phyloP scores from a whole-genome alignment of 805 yeast genomes.

The Cyberlindnera nakhonratchasimensis region DNA sequence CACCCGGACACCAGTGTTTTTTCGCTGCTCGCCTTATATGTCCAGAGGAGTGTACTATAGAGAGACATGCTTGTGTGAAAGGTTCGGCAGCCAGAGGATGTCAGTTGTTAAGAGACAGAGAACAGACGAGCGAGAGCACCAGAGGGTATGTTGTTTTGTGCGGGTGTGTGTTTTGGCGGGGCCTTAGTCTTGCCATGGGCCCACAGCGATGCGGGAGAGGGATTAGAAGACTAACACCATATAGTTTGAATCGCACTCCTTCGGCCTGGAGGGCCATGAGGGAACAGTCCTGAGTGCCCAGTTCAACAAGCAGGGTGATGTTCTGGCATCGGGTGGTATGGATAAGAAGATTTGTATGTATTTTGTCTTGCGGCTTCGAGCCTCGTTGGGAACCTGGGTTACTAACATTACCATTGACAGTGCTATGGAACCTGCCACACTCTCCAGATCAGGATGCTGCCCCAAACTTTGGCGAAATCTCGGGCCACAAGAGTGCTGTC shows the following conservation, averaged over 20 bases:
- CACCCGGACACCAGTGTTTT: slow-evolving; percentile 18
- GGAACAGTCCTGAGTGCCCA: slow-evolving; percentile 51
- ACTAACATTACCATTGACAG: slow-evolving; percentile 8
- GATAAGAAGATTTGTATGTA: slow-evolving; percentile 42
- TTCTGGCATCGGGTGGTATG: slow-evolving; percentile 59
- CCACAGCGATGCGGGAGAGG: neutral
- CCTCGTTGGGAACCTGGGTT: neutral
- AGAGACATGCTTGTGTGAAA: too few species aligned
- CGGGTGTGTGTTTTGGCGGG: slow-evolving; percentile 17
- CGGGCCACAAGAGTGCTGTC: slow-evolving; percentile 63
- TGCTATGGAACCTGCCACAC: slow-evolving; percentile 28
- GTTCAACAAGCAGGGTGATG: slow-evolving; percentile 49
- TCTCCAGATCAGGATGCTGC: slow-evolving; percentile 10
- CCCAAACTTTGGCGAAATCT: slow-evolving; percentile 42
- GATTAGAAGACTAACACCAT: slow-evolving; percentile 6
- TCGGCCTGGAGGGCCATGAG: slow-evolving; percentile 47
- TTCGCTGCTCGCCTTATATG: too few species aligned
- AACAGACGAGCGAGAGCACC: slow-evolving; percentile 8
- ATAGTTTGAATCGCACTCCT: slow-evolving; percentile 18
- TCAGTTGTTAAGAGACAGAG: slow-evolving; percentile 36
- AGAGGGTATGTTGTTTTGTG: slow-evolving; percentile 15
- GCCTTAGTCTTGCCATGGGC: too few species aligned
- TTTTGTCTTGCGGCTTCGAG: neutral
- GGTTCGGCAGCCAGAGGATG: slow-evolving; percentile 22
- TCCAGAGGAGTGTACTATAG: neutral